Percentiles rank a stretch among this genome's conserved stretches.
Evolutionary conservation across 139 green algal genomes (phyloP).

Genomic region (Coelastrella sp.): DNA sequence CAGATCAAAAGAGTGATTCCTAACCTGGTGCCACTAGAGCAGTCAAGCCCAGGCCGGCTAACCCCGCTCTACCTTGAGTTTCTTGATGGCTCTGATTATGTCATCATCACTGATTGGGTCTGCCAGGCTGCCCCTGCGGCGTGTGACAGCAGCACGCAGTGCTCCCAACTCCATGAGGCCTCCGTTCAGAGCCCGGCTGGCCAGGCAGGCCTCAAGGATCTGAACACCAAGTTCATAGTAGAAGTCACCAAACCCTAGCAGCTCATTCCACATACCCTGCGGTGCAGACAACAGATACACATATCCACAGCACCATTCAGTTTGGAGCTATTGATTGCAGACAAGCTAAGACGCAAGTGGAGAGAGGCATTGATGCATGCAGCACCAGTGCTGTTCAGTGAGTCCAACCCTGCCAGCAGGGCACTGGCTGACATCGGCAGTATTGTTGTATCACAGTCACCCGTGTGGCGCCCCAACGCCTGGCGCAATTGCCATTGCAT

Average conservation of each 20-base stretch:
- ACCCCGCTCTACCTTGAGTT: slow-evolving; percentile 63
- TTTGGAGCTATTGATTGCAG: too few relatives aligned
- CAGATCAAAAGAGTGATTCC: too few relatives aligned
- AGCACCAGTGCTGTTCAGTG: neutral
- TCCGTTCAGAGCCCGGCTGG: slow-evolving; percentile 75
- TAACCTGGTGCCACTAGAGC: too few relatives aligned
- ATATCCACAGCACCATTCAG: too few relatives aligned
- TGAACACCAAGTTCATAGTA: slow-evolving; percentile 97
- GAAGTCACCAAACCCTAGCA: slow-evolving; percentile 95
- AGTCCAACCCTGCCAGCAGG: too few relatives aligned
- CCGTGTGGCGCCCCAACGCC: too few relatives aligned
- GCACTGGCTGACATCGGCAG: too few relatives aligned
- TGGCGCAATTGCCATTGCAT: too few relatives aligned
- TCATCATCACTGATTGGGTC: slow-evolving; percentile 82
- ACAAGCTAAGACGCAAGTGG: neutral
- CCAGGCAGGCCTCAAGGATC: slow-evolving; percentile 88
- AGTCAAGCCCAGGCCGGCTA: neutral
- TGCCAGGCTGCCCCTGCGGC: slow-evolving; percentile 63
- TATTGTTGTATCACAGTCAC: too few relatives aligned
- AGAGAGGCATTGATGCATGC: neutral
- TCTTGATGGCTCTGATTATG: slow-evolving; percentile 80
- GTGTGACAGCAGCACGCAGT: slow-evolving; percentile 44
- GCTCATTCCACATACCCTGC: slow-evolving; percentile 87
- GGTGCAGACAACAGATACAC: neutral
- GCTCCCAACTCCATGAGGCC: slow-evolving; percentile 83